These are phyloP conservation scores for Acanthamoeba sp. DNA, from an alignment of 208 protist species.

Conservation along the genomic window DNA sequence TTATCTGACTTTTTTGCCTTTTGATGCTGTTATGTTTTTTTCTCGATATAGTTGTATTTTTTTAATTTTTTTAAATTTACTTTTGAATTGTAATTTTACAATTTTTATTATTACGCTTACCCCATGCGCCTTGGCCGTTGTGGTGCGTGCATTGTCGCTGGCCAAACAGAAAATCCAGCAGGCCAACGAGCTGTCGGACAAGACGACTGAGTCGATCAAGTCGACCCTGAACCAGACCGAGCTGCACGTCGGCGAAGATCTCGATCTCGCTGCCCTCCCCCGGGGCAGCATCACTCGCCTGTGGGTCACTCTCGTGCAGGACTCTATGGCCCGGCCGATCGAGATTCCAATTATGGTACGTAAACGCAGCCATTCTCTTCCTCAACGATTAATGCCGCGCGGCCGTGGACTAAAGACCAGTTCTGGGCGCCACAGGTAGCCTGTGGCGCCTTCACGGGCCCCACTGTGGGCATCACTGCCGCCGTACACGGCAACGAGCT, in stretches of 20 bases:
- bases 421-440: slow-evolving; percentile 2
- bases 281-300: slow-evolving; percentile 41
- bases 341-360: slow-evolving; percentile 72
- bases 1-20: no score
- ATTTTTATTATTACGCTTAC: background rate
- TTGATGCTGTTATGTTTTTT: no score
- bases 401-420: no score
- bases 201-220: slow-evolving; percentile 40
- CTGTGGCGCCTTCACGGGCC: slow-evolving; percentile 26
- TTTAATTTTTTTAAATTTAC: background rate
- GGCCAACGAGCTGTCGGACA: slow-evolving; percentile 26
- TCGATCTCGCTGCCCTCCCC: slow-evolving; percentile 48
- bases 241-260: slow-evolving; percentile 59
- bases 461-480: slow-evolving; percentile 75
- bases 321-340: slow-evolving; percentile 70
- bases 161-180: slow-evolving; percentile 61
- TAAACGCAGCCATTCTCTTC: background rate
- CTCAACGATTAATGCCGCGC: no score
- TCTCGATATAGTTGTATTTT: no score
- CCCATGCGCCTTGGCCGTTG: background rate
- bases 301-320: slow-evolving; percentile 72
- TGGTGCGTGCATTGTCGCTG: background rate
- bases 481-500: slow-evolving; percentile 80
- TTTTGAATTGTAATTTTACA: no score
- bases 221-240: slow-evolving; percentile 13